Conservation (phyloP, 148 eudicot genomes). For the Polygonum aviculare region DNA sequence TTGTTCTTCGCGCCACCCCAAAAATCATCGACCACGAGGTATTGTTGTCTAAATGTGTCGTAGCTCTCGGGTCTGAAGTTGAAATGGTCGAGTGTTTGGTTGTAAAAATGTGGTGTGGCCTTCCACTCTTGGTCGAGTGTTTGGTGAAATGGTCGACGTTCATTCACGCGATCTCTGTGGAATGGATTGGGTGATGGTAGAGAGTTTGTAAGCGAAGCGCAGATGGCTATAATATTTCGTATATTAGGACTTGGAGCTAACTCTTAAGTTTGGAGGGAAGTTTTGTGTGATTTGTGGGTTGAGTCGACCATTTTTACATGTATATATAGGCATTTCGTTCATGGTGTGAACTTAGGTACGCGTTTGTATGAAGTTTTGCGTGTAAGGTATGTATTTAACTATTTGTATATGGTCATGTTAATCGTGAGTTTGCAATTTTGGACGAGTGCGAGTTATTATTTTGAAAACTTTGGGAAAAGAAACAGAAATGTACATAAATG, state of each 20-base stretch:
- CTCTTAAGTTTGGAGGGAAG: background rate
- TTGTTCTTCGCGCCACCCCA: constrained; percentile 46
- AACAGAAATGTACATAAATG: no score
- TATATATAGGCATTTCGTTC: no score
- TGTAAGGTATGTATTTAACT: no score
- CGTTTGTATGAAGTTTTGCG: no score
- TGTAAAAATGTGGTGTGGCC: constrained; percentile 5
- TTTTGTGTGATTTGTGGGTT: background rate
- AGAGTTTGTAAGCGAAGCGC: background rate
- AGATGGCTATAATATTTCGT: background rate
- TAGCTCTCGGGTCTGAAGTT: constrained; percentile 33
- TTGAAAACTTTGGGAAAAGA: no score
- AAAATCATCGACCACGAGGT: constrained; percentile 43
- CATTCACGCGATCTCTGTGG: background rate
- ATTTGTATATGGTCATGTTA: no score
- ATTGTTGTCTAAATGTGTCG: constrained; percentile 44
- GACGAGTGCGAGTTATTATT: no score
- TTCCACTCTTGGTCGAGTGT: no score
- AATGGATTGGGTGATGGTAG: no score
- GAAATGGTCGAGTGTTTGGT: constrained; percentile 64
- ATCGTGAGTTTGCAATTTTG: no score
- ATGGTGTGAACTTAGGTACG: no score
- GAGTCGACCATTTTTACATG: background rate
- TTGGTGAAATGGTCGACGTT: background rate
- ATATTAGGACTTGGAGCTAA: background rate